Evolutionary conservation across 176 grass and related monocot genomes (phyloP), one percentile per base, ranked within the genome.

Genomic region (Phyllostachys edulis): DNA sequence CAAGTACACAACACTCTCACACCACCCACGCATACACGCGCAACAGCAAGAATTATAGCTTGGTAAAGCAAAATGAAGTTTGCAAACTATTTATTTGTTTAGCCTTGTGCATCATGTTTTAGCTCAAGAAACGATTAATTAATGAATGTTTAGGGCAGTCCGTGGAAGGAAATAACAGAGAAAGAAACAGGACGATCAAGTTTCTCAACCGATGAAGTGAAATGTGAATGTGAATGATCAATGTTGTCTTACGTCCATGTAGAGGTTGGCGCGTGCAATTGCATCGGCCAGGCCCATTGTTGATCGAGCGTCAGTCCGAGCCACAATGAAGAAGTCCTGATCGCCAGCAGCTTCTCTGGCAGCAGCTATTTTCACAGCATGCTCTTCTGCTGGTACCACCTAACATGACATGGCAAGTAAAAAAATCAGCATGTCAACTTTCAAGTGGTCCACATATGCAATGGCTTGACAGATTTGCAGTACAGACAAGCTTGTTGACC

Each of bases 341-440:
- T 84, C 76, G 20, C 85, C 85, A 54, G 80, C 83, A 2, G 38
- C 75, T 57, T 91, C 89, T 76, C 89, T 84, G 7, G 89, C 89
- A 10, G 89, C 56, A 39, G 85, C 85, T 42, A 91, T 87, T 24
- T 91, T 91, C 66, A 55, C 89, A 2, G 85, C 89, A 69, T 91
- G 89, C 75, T 91, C 85, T 55, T 81, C 85, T 44, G 85, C 76
- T 69, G 89, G 85, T 47, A 91, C 84, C 80, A 91, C 85, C 89
- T 91, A 50, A 51, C 3, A 27, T 5, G 15, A 34, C 55, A n/a
- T 23, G 55, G 52, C 17, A 55, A 55, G 14, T 42, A 12, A 20
- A n/a, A n/a, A 10, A 3, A 16, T n/a, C 32, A 76, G 23, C 81
- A 75, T 8, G 10, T 75, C 63, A 73, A 61, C 70, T 18, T 63